These are phyloP conservation scores for Debaryomyces nepalensis DNA, from an alignment of 1,139 yeast genomes.

Conservation along the genomic window DNA sequence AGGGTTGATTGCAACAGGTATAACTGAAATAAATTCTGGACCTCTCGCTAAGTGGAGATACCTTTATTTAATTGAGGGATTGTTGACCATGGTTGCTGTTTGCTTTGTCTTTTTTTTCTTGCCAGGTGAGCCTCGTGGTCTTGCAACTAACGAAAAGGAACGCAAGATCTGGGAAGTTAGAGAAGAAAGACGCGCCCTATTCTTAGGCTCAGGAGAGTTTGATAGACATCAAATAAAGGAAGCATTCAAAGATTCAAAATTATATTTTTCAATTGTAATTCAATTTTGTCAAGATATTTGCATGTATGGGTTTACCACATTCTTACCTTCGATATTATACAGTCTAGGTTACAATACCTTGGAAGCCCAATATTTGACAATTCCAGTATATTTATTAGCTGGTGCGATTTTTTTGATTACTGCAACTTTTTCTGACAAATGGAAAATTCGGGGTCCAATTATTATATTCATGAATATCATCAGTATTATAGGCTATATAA, in stretches of 20 bases:
- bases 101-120: conserved; percentile 9
- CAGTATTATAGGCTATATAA: conserved; percentile 43
- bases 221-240: conserved; percentile 45
- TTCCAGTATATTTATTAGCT: conserved; percentile 52
- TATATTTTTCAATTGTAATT: conserved; percentile 42
- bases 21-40: conserved; percentile 39
- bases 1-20: conserved; percentile 46
- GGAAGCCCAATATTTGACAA: conserved; percentile 52
- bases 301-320: conserved; percentile 53
- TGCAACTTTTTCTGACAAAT: conserved; percentile 46
- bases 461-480: conserved; percentile 30
- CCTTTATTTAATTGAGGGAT: conserved; percentile 36
- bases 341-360: conserved; percentile 50
- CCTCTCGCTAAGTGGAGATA: conserved; percentile 42
- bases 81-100: conserved; percentile 30
- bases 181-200: conserved; percentile 27
- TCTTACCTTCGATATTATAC: conserved; percentile 49
- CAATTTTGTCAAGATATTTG: conserved; percentile 53
- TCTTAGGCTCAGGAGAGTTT: conserved; percentile 34
- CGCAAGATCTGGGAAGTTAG: conserved; percentile 30
- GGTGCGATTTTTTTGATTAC: conserved; percentile 41
- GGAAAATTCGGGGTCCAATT: conserved; percentile 22
- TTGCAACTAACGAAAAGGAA: conserved; percentile 23
- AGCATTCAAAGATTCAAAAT: conserved; percentile 45
- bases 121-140: conserved; percentile 10